Evolutionary conservation across 2,329 filamentous ascomycete genomes (phyloP), one percentile per base, ranked within the genome.

Genomic region (Monosporascus sp.): DNA sequence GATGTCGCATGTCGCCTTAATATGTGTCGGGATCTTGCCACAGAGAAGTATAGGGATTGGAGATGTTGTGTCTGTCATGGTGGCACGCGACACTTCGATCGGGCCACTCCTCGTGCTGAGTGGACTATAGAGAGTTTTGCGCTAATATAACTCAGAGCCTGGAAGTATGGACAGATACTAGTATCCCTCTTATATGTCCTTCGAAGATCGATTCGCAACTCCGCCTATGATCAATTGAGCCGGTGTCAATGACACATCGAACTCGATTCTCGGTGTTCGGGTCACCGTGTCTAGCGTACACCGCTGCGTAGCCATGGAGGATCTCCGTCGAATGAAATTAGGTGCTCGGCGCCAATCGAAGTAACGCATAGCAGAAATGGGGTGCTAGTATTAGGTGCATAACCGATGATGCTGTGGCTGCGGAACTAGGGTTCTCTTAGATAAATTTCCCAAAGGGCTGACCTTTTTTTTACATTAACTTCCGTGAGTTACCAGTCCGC

Each of bases 41-140:
- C 53, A 55, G 8, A 55, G 51, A 19, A 55, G 27, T 14, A 55
- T 49, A 9, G 53, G 50, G 20, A 57, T 53, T 3, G 48, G 52
- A 7, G 43, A 19, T 24, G 20, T n/a, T 24, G 24, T 31, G 43
- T 26, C 17, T 43, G 19, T 20, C 22, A 20, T 14, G 22, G 40
- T 14, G 19, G 40, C n/a, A 20, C 11, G 22, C 11, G 19, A 43
- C 2, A 19, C 19, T 43, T 20, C 2, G 40, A 43, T 6, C 14
- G 19, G n/a, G 40, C 2, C 14, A 19, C 6, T 24, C 14, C 24
- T 14, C 4, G 40, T 19, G 4, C 17, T 20, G 3, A 14, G 20
- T 20, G 7, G 9, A 24, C 22, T 43, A 43, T 43, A 34, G 11
- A 14, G 40, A 14, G 20, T 24, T 43, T 20, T 19, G 40, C 22